Evolutionary conservation across 2,329 filamentous ascomycete genomes (phyloP).

Genomic region (Trichoderma lentiforme): DNA sequence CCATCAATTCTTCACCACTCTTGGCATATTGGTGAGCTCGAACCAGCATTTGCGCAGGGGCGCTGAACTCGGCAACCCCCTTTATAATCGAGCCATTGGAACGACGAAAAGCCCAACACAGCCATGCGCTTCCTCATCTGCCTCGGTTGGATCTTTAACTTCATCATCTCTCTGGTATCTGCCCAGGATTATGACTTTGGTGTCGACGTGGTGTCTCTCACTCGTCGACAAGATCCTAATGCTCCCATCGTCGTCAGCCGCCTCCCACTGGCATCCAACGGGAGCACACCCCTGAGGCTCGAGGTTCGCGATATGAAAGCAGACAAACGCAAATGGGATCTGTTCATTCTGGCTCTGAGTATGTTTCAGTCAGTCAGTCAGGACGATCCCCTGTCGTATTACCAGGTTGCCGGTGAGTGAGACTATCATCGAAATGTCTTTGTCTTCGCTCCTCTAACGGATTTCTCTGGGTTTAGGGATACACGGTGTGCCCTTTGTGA

Average conservation of each 20-base stretch:
- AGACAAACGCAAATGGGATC: constrained; percentile 66
- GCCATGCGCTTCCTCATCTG: background rate
- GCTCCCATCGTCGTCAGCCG: constrained; percentile 42
- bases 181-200: constrained; percentile 49
- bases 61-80: background rate
- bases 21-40: background rate
- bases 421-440: background rate
- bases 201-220: constrained; percentile 39
- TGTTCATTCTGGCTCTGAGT: constrained; percentile 72
- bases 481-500: constrained; percentile 67
- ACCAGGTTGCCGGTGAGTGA: constrained; percentile 67
- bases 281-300: constrained; percentile 47
- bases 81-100: background rate
- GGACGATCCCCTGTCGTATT: constrained; percentile 65
- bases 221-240: constrained; percentile 39
- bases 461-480: constrained; percentile 53
- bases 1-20: background rate
- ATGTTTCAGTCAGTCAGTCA: constrained; percentile 68
- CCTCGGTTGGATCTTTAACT: background rate
- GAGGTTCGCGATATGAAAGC: constrained; percentile 66
- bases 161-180: background rate
- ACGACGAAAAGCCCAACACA: background rate
- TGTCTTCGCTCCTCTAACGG: background rate
- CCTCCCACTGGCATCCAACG: constrained; percentile 39
- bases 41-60: background rate